phyloP scores from a whole-genome alignment of 2,329 filamentous ascomycete species.

The Penicillium sp. region DNA sequence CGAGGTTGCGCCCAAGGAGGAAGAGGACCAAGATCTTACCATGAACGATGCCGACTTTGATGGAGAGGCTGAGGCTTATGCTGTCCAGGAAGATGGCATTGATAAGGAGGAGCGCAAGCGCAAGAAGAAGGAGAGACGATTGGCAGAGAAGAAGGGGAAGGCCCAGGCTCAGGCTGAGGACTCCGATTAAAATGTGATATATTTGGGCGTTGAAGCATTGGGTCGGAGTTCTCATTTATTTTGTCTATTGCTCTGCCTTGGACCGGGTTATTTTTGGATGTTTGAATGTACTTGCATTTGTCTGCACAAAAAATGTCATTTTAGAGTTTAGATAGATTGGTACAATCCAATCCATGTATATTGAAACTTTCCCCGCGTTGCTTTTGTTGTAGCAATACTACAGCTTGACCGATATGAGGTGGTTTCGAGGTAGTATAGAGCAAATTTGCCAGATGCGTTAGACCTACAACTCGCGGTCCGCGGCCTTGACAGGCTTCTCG shows the following conservation, averaged over 20 bases:
- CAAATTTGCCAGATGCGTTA: not conserved
- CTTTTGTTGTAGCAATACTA: not conserved
- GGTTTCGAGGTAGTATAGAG: not conserved
- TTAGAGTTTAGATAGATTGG: constrained; percentile 7
- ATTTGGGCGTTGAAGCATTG: constrained; percentile 29
- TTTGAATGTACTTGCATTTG: constrained; percentile 16
- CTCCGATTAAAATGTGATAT: constrained; percentile 23
- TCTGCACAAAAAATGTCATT: constrained; percentile 22
- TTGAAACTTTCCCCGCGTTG: constrained; percentile 6
- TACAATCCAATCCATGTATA: constrained; percentile 13
- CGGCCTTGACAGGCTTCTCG: constrained; percentile 66
- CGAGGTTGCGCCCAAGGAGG: constrained; percentile 30
- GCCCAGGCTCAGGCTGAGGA: constrained; percentile 27
- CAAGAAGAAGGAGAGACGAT: constrained; percentile 57
- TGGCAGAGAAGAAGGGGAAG: constrained; percentile 47
- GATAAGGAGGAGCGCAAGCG: constrained; percentile 58
- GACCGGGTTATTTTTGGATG: constrained; percentile 6
- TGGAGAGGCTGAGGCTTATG: constrained; percentile 38
- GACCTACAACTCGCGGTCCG: constrained; percentile 72
- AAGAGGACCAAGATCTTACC: constrained; percentile 42
- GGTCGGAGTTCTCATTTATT: constrained; percentile 23
- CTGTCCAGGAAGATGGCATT: constrained; percentile 41
- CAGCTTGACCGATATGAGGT: not conserved
- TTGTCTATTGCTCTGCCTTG: constrained; percentile 12
- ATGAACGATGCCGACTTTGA: constrained; percentile 46